Conservation (phyloP, 2,329 filamentous ascomycete species). For the Bisporella sp. region DNA sequence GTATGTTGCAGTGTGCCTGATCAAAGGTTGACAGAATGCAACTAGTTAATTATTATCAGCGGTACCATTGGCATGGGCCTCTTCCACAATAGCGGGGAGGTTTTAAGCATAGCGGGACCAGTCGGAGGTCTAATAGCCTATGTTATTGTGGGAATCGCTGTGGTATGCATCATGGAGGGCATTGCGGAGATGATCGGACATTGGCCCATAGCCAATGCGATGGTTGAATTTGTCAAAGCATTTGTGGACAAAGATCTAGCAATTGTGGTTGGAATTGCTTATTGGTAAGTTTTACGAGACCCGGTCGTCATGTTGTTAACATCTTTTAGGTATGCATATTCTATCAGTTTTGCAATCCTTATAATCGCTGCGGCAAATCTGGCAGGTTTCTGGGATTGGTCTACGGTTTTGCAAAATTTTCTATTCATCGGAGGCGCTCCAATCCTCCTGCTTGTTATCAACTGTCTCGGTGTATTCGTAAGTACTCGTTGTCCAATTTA, state of each 20-base stretch:
- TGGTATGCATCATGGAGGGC: constrained; percentile 32
- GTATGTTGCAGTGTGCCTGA: too few species aligned
- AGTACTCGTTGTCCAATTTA: too few species aligned
- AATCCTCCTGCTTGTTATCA: too few species aligned
- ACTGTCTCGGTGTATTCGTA: too few species aligned
- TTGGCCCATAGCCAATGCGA: constrained; percentile 31
- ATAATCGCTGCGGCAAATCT: too few species aligned
- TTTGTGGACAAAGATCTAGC: constrained; percentile 32
- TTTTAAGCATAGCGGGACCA: constrained; percentile 29
- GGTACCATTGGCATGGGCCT: constrained; percentile 29
- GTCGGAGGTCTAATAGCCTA: constrained; percentile 27
- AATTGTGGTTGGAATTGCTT: constrained; percentile 28
- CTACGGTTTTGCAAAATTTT: too few species aligned
- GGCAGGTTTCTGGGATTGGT: too few species aligned
- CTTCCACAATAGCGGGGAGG: constrained; percentile 26
- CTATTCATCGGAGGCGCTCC: too few species aligned
- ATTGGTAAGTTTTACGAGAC: constrained; percentile 22
- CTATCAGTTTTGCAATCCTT: too few species aligned
- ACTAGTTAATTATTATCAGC: constrained; percentile 30
- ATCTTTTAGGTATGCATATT: too few species aligned
- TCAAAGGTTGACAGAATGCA: not conserved
- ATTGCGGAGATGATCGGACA: constrained; percentile 30
- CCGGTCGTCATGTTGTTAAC: too few species aligned
- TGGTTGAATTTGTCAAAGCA: constrained; percentile 28
- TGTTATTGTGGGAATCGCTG: constrained; percentile 25